Conservation (phyloP, 306 rosid species). For the Ceratonia siliqua region DNA sequence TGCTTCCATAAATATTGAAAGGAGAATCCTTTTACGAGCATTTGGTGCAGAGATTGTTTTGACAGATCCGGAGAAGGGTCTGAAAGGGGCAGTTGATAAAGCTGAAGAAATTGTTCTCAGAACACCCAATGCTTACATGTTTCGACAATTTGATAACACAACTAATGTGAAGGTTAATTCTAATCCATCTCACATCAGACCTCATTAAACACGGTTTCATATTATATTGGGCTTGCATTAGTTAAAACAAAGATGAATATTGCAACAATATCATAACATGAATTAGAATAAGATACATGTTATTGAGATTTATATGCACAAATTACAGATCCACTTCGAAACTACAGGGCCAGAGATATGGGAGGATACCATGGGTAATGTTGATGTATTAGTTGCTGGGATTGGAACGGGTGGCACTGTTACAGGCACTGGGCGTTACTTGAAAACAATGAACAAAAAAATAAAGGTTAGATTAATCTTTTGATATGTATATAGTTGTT, state of each 20-base stretch:
- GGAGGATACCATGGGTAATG: constrained; percentile 93
- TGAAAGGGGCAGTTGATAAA: constrained; percentile 91
- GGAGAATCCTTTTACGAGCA: constrained; percentile 88
- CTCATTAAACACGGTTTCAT: constrained; percentile 20
- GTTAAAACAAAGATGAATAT: background rate
- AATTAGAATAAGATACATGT: constrained; percentile 27
- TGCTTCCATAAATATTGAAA: constrained; percentile 79
- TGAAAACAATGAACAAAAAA: constrained; percentile 68
- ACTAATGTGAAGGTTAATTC: constrained; percentile 72
- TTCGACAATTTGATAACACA: constrained; percentile 86
- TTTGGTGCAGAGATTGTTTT: constrained; percentile 88
- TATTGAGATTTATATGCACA: constrained; percentile 40
- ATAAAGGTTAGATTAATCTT: constrained; percentile 56
- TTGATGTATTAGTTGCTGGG: constrained; percentile 84
- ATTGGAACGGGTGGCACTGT: constrained; percentile 97
- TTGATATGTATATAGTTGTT: constrained; percentile 25
- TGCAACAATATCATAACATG: background rate
- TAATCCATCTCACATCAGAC: constrained; percentile 29
- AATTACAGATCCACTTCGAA: constrained; percentile 93
- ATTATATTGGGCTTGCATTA: constrained; percentile 6
- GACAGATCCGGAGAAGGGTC: constrained; percentile 84
- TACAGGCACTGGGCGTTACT: constrained; percentile 87
- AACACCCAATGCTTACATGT: constrained; percentile 82
- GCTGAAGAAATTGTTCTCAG: constrained; percentile 74
- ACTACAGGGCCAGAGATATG: constrained; percentile 99